phyloP scores from a whole-genome alignment of 2,329 filamentous ascomycete species.

The Stemphylium lycopersici region DNA sequence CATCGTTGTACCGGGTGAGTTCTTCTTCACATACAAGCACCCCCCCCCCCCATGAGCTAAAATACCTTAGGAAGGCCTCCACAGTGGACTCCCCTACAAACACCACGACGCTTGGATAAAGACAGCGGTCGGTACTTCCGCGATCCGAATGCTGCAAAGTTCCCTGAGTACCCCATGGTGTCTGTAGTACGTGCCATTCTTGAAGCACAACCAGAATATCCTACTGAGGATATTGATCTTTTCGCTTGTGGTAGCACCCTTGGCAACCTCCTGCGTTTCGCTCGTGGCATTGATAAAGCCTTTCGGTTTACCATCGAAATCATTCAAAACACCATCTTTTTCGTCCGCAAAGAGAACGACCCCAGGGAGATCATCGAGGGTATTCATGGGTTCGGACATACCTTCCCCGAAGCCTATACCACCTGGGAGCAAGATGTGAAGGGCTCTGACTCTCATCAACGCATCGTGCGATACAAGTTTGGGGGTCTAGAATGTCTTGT shows the following conservation, averaged over 20 bases:
- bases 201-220: constrained; percentile 45
- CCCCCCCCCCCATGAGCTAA: constrained; percentile 3
- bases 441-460: constrained; percentile 66
- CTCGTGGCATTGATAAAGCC: constrained; percentile 50
- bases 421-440: constrained; percentile 63
- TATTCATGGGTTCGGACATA: constrained; percentile 68
- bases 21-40: not conserved
- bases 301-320: constrained; percentile 67
- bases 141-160: constrained; percentile 61
- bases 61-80: constrained; percentile 55
- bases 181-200: constrained; percentile 56
- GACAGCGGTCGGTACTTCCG: constrained; percentile 61
- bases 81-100: constrained; percentile 55
- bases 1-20: constrained; percentile 45
- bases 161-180: constrained; percentile 58
- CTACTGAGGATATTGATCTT: constrained; percentile 56
- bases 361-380: constrained; percentile 62
- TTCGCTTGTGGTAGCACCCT: constrained; percentile 67
- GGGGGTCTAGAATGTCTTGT: constrained; percentile 59
- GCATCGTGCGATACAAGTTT: constrained; percentile 65
- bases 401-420: constrained; percentile 71
- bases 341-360: constrained; percentile 66
- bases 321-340: constrained; percentile 65
- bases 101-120: constrained; percentile 44
- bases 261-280: constrained; percentile 66